phyloP scores from a whole-genome alignment of 345 rosid species.

The Erysimum cheiranthoides region DNA sequence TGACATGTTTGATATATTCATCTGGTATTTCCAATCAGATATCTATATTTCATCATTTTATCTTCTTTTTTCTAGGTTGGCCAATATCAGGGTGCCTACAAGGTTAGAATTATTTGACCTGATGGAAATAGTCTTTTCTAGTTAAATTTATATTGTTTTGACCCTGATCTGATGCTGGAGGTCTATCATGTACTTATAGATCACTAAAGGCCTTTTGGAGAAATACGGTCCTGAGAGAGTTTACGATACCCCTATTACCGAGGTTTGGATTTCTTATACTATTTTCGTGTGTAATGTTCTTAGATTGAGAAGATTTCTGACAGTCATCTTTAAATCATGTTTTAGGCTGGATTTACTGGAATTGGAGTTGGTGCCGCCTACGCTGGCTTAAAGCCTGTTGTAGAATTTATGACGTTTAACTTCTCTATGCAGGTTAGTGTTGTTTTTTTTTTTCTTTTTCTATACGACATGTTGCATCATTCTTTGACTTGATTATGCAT shows the following conservation, averaged over 20 bases:
- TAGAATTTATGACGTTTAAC: conserved; percentile 96
- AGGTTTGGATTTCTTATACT: conserved; percentile 51
- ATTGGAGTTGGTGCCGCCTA: conserved; percentile 98
- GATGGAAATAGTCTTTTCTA: background rate
- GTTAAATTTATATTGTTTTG: conserved; percentile 7
- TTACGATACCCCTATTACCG: conserved; percentile 92
- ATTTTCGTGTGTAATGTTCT: background rate
- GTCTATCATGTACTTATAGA: conserved; percentile 45
- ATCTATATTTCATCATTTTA: conserved; percentile 14
- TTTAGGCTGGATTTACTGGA: conserved; percentile 96
- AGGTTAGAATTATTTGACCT: conserved; percentile 59
- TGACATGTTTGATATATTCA: conserved; percentile 24
- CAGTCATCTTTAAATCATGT: conserved; percentile 20
- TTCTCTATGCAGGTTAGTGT: conserved; percentile 87
- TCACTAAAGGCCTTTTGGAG: conserved; percentile 80
- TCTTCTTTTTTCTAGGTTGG: conserved; percentile 70
- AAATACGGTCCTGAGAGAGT: conserved; percentile 96
- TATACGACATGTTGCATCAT: background rate
- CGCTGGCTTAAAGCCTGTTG: conserved; percentile 79
- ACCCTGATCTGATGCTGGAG: conserved; percentile 18
- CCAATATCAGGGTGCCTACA: conserved; percentile 99
- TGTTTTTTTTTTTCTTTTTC: background rate
- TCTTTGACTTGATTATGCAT: conserved; percentile 20
- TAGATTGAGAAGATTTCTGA: conserved; percentile 18
- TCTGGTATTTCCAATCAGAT: conserved; percentile 19